Conservation (phyloP, 169 alveolate genomes). For the Cryptosporidium baileyi region DNA sequence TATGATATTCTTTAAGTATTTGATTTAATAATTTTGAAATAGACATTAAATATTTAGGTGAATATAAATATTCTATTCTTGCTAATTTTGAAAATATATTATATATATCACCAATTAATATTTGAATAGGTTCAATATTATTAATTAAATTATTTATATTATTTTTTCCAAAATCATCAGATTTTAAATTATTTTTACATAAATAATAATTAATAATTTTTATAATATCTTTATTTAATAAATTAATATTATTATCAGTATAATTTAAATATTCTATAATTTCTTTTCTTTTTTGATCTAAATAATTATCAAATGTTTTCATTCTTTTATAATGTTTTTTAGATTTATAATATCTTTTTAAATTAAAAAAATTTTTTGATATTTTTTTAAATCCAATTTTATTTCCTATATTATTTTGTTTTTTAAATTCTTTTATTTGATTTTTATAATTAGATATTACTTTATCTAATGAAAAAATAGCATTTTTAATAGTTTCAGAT, state of each 20-base stretch:
- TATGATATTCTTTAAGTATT: background rate
- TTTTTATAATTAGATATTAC: background rate
- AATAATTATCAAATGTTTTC: constrained; percentile 17
- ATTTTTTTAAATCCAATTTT: background rate
- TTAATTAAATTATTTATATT: background rate
- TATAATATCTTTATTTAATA: background rate
- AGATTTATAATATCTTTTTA: background rate
- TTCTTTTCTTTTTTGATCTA: constrained; percentile 16
- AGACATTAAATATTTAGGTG: background rate
- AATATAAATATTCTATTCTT: constrained; percentile 10
- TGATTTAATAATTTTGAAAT: constrained; percentile 5
- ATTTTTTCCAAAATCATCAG: background rate
- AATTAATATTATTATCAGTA: background rate
- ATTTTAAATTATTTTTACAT: background rate
- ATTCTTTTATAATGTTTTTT: constrained; percentile 16
- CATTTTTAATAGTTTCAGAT: background rate
- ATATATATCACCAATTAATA: constrained; percentile 17
- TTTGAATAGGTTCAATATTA: constrained; percentile 19
- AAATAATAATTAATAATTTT: constrained; percentile 3
- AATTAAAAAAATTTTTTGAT: background rate
- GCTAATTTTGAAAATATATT: constrained; percentile 20
- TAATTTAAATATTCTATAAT: background rate
- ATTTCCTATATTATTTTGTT: background rate
- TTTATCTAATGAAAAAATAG: background rate
- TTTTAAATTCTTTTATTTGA: constrained; percentile 14